Evolutionary conservation across 192 early-diverging fungal genomes (phyloP), one percentile per base, ranked within the genome.

Genomic region (Backusella australiensis): DNA sequence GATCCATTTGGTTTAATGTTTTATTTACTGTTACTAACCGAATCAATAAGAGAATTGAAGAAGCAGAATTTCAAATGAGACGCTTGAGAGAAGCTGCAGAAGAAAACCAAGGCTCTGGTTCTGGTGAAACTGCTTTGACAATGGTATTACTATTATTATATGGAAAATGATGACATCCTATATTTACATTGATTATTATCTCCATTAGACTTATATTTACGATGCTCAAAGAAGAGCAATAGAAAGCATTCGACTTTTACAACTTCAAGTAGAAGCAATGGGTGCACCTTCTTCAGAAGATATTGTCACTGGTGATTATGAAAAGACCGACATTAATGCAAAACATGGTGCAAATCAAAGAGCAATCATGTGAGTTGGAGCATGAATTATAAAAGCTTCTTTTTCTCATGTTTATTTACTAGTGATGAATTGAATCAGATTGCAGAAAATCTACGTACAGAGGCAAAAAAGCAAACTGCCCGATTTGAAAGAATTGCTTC

Each of bases 251-350:
- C 38, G 49, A 17, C 36, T 80, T 29, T 17, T 77, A 11, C 75
- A 77, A 8, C n/a, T 77, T n/a, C 81, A 83, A 46, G 35, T 83
- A 5, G 72, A 80, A 35, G 74, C 81, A 34, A 67, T 83, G 14
- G 81, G 81, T 4, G 81, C 81, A 39, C 81, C 81, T 69, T 65
- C 32, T 9, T 23, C 70, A 7, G 74, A 82, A 23, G 42, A 81
- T 8, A 63, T 74, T 2, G 1, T 70, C 8, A 35, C 41, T 3
- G 75, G 75, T 34, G 21, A 72, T 26, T 53, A 35, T 34, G 35
- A 29, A 69, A 38, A 21, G 56, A 21, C 69, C 42, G 26, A 63
- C 12, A 63, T 26, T 14, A 63, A 63, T 32, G 56, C 56, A 29
- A 63, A 63, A 14, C 9, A 63, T 26, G 56, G 56, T 14, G 56